These are phyloP conservation scores for Herpotrichia juniperi DNA, from an alignment of 2,329 filamentous ascomycete species.

Conservation along the genomic window DNA sequence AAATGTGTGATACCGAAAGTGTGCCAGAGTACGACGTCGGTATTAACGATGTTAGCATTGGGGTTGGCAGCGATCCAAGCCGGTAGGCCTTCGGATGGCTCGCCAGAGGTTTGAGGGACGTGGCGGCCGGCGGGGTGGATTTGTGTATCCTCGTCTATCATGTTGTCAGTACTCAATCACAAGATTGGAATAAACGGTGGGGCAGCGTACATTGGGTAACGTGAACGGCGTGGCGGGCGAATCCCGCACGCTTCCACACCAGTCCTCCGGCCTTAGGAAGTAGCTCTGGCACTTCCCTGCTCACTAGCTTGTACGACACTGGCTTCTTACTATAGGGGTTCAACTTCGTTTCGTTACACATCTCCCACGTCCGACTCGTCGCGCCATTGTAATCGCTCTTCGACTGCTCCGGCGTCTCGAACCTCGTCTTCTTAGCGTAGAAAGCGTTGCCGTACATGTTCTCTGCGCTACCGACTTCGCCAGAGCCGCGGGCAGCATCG, in stretches of 20 bases:
- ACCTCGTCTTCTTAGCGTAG: conserved; percentile 81
- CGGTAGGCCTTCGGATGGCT: conserved; percentile 74
- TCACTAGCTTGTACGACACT: conserved; percentile 86
- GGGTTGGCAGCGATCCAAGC: conserved; percentile 77
- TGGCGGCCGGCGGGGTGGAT: conserved; percentile 86
- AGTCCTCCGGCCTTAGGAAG: conserved; percentile 81
- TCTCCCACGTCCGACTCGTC: conserved; percentile 87
- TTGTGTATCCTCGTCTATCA: conserved; percentile 75
- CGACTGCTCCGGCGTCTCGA: conserved; percentile 70
- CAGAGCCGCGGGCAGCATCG: conserved; percentile 74
- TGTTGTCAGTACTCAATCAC: conserved; percentile 12
- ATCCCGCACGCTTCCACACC: conserved; percentile 89
- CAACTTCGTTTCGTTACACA: conserved; percentile 81
- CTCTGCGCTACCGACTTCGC: conserved; percentile 77
- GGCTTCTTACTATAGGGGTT: conserved; percentile 88
- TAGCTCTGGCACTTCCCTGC: conserved; percentile 78
- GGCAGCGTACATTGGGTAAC: conserved; percentile 81
- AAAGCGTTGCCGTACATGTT: conserved; percentile 93
- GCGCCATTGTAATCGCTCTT: conserved; percentile 81
- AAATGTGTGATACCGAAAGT: conserved; percentile 92
- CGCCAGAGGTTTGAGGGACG: conserved; percentile 85
- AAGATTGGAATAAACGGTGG: background rate
- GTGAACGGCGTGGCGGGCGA: conserved; percentile 84
- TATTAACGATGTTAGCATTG: conserved; percentile 73
- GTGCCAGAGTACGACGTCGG: conserved; percentile 90